Conservation (phyloP, 805 yeast species). For the Candida stauntonica region DNA sequence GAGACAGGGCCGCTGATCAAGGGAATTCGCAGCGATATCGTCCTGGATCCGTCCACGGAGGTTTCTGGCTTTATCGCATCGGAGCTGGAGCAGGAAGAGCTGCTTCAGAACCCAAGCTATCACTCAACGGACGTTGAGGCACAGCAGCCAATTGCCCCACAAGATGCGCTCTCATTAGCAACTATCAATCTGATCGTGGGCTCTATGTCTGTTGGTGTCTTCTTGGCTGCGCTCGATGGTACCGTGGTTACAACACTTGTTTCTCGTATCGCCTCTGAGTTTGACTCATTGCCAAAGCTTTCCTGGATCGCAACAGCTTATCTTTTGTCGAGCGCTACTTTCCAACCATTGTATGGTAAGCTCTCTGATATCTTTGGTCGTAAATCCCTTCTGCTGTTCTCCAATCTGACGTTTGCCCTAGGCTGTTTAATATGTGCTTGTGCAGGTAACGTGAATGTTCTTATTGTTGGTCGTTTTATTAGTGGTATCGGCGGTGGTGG, state of each 20-base stretch:
- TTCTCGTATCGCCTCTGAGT: conserved; percentile 64
- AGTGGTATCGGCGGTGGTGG: conserved; percentile 94
- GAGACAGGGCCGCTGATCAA: conserved; percentile 20
- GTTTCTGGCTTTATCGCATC: conserved; percentile 33
- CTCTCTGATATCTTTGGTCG: conserved; percentile 71
- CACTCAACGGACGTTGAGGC: conserved; percentile 9
- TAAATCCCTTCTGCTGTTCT: conserved; percentile 45
- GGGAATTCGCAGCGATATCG: conserved; percentile 18
- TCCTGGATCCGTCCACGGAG: conserved; percentile 30
- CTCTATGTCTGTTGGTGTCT: conserved; percentile 44
- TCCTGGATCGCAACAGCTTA: conserved; percentile 76
- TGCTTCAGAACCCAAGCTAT: conserved; percentile 19
- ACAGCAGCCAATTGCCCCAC: conserved; percentile 9
- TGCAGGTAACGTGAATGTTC: conserved; percentile 40
- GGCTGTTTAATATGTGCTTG: conserved; percentile 56
- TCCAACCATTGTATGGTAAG: conserved; percentile 71
- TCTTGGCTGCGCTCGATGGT: conserved; percentile 61
- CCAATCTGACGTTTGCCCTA: conserved; percentile 50
- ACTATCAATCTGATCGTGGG: conserved; percentile 32
- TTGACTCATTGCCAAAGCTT: conserved; percentile 55
- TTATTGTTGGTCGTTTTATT: conserved; percentile 57
- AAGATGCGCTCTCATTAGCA: conserved; percentile 11
- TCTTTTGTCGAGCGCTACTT: conserved; percentile 62
- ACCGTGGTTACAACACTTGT: conserved; percentile 65
- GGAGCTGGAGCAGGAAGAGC: conserved; percentile 29